phyloP scores from a whole-genome alignment of 106 monocot genomes.

The Ottelia alismoides region DNA sequence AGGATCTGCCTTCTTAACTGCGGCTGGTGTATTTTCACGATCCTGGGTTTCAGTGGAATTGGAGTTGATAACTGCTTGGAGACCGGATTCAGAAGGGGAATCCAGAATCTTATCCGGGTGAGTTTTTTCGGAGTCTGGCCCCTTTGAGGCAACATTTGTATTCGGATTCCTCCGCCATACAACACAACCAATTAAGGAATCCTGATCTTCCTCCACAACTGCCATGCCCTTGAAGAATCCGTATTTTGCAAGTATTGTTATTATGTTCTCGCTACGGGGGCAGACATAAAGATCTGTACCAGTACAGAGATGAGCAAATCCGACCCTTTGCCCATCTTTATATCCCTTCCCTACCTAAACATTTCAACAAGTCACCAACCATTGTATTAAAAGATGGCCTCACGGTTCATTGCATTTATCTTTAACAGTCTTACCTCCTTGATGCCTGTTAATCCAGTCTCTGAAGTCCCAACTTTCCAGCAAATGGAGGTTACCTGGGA shows the following conservation, averaged over 20 bases:
- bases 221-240: constrained; percentile 79
- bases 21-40: constrained; percentile 5
- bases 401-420: not conserved
- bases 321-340: constrained; percentile 41
- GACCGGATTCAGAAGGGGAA: constrained; percentile 9
- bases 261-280: constrained; percentile 61
- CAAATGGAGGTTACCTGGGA: constrained; percentile 69
- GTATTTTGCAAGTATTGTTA: constrained; percentile 71
- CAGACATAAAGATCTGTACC: constrained; percentile 65
- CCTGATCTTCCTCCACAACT: constrained; percentile 48
- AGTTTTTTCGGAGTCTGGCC: constrained; percentile 12
- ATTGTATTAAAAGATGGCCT: not conserved
- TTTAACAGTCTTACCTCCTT: constrained; percentile 38
- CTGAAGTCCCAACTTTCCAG: constrained; percentile 58
- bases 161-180: constrained; percentile 42
- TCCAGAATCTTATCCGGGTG: constrained; percentile 4
- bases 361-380: not conserved
- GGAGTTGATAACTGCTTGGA: constrained; percentile 10
- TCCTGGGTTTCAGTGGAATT: not conserved
- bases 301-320: constrained; percentile 51
- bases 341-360: constrained; percentile 46
- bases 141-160: constrained; percentile 10
- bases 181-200: constrained; percentile 79
- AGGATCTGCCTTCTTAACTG: not conserved
- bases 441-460: constrained; percentile 38